These are phyloP conservation scores for Fraxinus sp. DNA, from an alignment of 305 asterid genomes.

Conservation along the genomic window DNA sequence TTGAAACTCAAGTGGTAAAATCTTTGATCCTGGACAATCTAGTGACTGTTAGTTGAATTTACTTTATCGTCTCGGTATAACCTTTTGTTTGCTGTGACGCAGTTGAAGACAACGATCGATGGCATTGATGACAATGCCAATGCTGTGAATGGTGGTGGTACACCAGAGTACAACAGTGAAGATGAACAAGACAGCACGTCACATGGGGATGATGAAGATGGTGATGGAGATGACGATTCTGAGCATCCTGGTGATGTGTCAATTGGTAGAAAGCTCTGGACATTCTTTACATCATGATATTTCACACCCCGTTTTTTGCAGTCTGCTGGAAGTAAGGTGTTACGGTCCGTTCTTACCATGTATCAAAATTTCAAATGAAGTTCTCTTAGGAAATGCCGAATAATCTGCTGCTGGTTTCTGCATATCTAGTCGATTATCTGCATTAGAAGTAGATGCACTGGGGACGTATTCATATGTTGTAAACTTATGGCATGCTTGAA, in stretches of 20 bases:
- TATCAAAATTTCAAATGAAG: neutral
- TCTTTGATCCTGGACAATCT: constrained; percentile 14
- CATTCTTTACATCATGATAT: constrained; percentile 67
- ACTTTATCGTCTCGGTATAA: neutral
- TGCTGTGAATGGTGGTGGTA: constrained; percentile 22
- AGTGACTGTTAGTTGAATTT: neutral
- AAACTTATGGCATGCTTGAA: neutral
- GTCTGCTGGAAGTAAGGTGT: neutral
- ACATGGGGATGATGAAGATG: constrained; percentile 27
- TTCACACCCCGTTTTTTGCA: neutral
- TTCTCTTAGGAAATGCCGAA: neutral
- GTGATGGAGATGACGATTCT: constrained; percentile 22
- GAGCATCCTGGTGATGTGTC: constrained; percentile 60
- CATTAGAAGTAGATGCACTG: neutral
- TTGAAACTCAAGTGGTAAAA: constrained; percentile 45
- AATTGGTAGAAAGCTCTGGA: constrained; percentile 67
- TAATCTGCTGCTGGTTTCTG: neutral
- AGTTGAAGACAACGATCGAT: constrained; percentile 38
- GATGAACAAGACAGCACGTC: constrained; percentile 48
- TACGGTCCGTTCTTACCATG: neutral
- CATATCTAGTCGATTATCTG: neutral
- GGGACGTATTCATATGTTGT: neutral
- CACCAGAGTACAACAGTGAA: constrained; percentile 44
- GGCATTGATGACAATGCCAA: constrained; percentile 26
- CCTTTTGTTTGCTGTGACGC: constrained; percentile 26